Conservation (phyloP, 495 filamentous ascomycete species). For the Glarea lozoyensis region DNA sequence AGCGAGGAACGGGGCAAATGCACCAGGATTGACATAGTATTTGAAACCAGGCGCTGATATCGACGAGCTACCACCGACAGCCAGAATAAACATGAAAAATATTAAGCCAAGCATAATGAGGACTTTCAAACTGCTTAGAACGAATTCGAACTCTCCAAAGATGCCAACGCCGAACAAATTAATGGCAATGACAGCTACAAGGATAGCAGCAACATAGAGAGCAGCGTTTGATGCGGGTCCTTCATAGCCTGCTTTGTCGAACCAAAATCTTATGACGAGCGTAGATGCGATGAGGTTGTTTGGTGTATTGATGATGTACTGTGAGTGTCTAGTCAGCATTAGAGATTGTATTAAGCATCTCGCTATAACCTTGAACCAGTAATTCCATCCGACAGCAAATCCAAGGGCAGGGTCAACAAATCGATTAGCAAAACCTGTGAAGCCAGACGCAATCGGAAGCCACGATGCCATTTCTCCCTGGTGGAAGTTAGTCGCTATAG, state of each 20-base stretch:
- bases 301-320: slow-evolving; percentile 21
- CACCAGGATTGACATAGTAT: slow-evolving; percentile 61
- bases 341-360: not conserved
- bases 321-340: not conserved
- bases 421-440: slow-evolving; percentile 19
- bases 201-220: slow-evolving; percentile 65
- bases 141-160: slow-evolving; percentile 69
- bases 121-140: slow-evolving; percentile 66
- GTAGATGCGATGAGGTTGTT: slow-evolving; percentile 45
- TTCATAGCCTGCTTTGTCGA: slow-evolving; percentile 20
- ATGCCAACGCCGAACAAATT: slow-evolving; percentile 60
- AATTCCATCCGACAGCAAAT: slow-evolving; percentile 22
- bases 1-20: slow-evolving; percentile 51
- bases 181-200: slow-evolving; percentile 53
- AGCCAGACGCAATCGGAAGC: slow-evolving; percentile 49
- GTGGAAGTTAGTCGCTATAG: not conserved
- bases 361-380: slow-evolving; percentile 14
- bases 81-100: slow-evolving; percentile 20
- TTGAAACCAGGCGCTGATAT: slow-evolving; percentile 43
- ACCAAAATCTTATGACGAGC: slow-evolving; percentile 71
- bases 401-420: slow-evolving; percentile 22
- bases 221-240: slow-evolving; percentile 33
- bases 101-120: slow-evolving; percentile 54
- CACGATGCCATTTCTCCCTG: slow-evolving; percentile 65
- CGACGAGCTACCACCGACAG: slow-evolving; percentile 24